phyloP scores from a whole-genome alignment of 306 rosid genomes.

The Neltuma alba region DNA sequence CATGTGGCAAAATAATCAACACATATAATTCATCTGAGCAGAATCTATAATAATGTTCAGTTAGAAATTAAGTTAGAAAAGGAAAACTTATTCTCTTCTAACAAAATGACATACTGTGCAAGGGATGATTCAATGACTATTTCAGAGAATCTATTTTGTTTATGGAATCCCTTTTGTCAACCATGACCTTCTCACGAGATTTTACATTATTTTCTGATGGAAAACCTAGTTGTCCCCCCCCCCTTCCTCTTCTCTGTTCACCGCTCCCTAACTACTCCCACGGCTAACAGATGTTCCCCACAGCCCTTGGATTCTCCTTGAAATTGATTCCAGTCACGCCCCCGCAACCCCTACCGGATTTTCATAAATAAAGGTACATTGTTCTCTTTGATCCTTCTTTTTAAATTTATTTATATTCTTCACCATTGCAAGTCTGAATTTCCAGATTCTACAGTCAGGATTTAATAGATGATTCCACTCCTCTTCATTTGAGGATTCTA shows the following conservation, averaged over 20 bases:
- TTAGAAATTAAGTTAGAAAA: slow-evolving; percentile 27
- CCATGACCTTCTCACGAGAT: background rate
- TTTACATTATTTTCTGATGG: background rate
- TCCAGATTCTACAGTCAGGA: slow-evolving; percentile 8
- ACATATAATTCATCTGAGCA: slow-evolving; percentile 14
- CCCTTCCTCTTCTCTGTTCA: background rate
- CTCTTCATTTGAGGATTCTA: background rate
- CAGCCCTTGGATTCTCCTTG: background rate
- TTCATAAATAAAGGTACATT: background rate
- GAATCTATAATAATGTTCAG: slow-evolving; percentile 4
- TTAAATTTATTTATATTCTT: slow-evolving; percentile 7
- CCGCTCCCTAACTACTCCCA: background rate
- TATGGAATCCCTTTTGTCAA: background rate
- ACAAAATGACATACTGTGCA: slow-evolving; percentile 13
- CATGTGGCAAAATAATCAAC: background rate
- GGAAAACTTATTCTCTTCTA: slow-evolving; percentile 17
- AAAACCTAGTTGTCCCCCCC: background rate
- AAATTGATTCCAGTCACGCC: background rate
- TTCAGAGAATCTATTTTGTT: slow-evolving; percentile 20
- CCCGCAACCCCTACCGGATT: background rate
- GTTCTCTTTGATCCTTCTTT: background rate
- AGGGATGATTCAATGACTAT: background rate
- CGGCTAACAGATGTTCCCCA: background rate
- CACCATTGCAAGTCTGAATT: background rate
- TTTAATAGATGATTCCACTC: background rate